These are phyloP conservation scores for Pyrenophora graminea DNA, from an alignment of 2,329 filamentous ascomycete species.

Conservation along the genomic window DNA sequence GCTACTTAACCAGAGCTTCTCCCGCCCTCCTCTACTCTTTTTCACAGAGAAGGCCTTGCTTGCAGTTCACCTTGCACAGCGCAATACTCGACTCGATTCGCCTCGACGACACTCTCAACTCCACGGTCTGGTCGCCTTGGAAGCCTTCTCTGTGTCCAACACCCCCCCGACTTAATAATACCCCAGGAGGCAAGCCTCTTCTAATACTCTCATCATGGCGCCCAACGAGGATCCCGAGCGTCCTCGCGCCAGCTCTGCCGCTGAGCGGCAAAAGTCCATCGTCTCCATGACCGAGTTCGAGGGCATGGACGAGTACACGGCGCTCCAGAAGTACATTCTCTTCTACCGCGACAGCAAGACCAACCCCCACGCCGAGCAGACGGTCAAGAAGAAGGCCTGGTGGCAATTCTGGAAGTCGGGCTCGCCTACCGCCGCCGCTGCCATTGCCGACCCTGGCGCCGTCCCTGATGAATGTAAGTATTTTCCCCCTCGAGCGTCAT, in stretches of 20 bases:
- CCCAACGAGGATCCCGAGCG: conserved; percentile 44
- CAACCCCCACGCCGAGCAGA: conserved; percentile 49
- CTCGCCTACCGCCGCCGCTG: conserved; percentile 33
- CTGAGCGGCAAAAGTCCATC: conserved; percentile 43
- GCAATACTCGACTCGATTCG: conserved; percentile 28
- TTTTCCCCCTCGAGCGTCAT: background rate
- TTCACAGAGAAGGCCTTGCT: conserved; percentile 38
- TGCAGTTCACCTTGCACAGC: conserved; percentile 34
- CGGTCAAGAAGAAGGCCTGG: conserved; percentile 58
- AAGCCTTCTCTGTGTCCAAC: conserved; percentile 36
- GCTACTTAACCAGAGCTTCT: conserved; percentile 29
- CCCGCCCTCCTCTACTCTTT: conserved; percentile 24
- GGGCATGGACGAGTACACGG: conserved; percentile 66
- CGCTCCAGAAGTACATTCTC: conserved; percentile 69
- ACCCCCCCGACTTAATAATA: conserved; percentile 22
- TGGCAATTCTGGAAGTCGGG: conserved; percentile 62
- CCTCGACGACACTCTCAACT: conserved; percentile 5
- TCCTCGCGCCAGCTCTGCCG: conserved; percentile 34
- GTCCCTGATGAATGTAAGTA: conserved; percentile 61
- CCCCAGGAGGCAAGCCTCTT: conserved; percentile 25
- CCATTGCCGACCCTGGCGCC: conserved; percentile 41
- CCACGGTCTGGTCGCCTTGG: conserved; percentile 28
- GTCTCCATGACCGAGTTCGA: conserved; percentile 46
- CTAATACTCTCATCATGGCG: conserved; percentile 27
- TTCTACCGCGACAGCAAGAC: conserved; percentile 66